Evolutionary conservation across 2,329 filamentous ascomycete genomes (phyloP), one percentile per base, ranked within the genome.

Genomic region (Scedosporium apiospermum): DNA sequence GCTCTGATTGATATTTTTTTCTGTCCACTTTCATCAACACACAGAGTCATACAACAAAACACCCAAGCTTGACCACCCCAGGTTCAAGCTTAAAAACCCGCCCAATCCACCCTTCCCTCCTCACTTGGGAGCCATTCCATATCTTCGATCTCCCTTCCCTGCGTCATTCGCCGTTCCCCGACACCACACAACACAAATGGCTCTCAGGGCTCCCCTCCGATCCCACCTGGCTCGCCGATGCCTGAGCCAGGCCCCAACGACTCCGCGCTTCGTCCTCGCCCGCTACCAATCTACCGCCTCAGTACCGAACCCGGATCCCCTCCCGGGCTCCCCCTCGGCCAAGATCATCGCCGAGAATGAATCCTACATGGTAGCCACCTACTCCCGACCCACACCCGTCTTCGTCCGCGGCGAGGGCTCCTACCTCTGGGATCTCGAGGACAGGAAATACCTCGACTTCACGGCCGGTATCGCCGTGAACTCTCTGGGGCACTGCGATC

Each of bases 401-500:
- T 97, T 99, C 74, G 86, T 92, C 64, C 90, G 88, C 73, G 95
- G 93, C 66, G 80, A 91, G 72, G 95, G 95, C 2, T 92, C 88
- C 65, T 93, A 92, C 73, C 75, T 99, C 65, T 98, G 88, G 85
- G 95, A 99, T 73, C 78, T 93, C 44, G 92, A 97, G 77, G 90
- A 95, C 72, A 81, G 90, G 65, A 87, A 87, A 73, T 99, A 97
- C 73, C 82, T 99, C 34, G 95, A 99, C 76, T 91, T 99, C 70
- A 98, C 95, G 1, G 89, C 93, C 9, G 95, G 95, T 58, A 99
- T 99, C 72, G 95, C 95, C 16, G 95, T 99, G 72, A 97, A 93
- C 76, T 87, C 89, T 23, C 81, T 99, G 41, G 95, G 95, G 9
- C 95, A 99, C 73, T 92, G 90, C 71, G 92, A 99, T 69, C 82